Evolutionary conservation across 441 rosid genomes (phyloP), one percentile per base, ranked within the genome.

Genomic region (Geranium incanum): DNA sequence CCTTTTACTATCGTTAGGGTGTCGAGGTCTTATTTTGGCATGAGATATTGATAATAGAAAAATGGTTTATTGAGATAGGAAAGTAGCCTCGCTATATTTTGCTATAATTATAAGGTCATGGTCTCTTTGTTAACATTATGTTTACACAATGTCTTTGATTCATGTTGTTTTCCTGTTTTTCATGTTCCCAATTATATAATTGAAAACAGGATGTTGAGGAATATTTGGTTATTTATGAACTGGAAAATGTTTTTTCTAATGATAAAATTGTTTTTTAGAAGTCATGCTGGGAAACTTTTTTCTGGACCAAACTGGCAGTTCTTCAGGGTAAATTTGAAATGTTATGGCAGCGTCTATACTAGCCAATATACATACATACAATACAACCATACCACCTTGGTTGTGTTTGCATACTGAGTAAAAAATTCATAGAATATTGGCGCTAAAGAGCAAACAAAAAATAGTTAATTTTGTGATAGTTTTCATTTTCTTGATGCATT

Each of bases 71-170:
- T 43, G 11, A 55, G 62, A 72, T 57, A 19, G 6, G 9, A 21
- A 9, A 72, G 41, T 67, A 39, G 64, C 43, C 70, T 4, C 50
- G 11, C 15, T 55, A 55, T 55, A 55, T 55, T 0, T 52, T 62
- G 13, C 7, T 43, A 18, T 28, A 15, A 13, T 6, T 28, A 36
- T 36, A n/a, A 33, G 48, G 19, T 62, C 15, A 48, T 36, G 45
- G 59, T 67, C 38, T 8, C 33, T 33, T 18, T 73, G 67, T 67
- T 28, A 4, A 11, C 48, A 63, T 69, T 6, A 12, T 23, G 13
- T 33, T 6, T 6, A 0, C 50, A 6, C 50, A 7, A 1, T 43
- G 11, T 43, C 1, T 43, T 43, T 6, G 50, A 1, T 43, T 43
- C 50, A 43, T 43, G 0, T 43, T 43, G 50, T 43, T 7, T 6